phyloP scores from a whole-genome alignment of 1,284 basidiomycete genomes.

The Tylopilus sp. region DNA sequence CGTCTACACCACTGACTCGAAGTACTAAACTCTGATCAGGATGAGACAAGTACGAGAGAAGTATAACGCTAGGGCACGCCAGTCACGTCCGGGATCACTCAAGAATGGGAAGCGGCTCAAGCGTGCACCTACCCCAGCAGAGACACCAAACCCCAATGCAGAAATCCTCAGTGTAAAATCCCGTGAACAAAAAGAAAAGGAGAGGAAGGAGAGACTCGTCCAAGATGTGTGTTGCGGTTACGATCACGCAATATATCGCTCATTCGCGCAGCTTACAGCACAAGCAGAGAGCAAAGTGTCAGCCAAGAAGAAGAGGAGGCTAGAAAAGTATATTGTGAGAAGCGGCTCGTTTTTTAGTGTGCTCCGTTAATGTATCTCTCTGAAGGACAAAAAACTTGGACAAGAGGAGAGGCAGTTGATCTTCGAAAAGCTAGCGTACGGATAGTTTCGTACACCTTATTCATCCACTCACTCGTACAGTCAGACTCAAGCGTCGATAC shows the following conservation, averaged over 20 bases:
- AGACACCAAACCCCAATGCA: conserved; percentile 61
- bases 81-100: conserved; percentile 59
- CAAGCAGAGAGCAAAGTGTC: conserved; percentile 74
- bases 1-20: no score
- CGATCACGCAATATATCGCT: not conserved
- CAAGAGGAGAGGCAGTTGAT: conserved; percentile 79
- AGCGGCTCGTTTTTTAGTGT: not conserved
- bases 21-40: not conserved
- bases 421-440: conserved; percentile 78
- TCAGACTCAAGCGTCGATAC: conserved; percentile 72
- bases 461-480: conserved; percentile 51
- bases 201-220: conserved; percentile 63
- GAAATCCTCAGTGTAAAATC: conserved; percentile 64
- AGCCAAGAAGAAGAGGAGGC: conserved; percentile 77
- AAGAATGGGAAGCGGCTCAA: conserved; percentile 55
- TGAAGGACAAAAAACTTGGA: conserved; percentile 83
- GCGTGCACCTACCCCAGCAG: conserved; percentile 30
- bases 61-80: conserved; percentile 69
- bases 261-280: conserved; percentile 54
- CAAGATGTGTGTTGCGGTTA: conserved; percentile 59
- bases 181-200: conserved; percentile 64
- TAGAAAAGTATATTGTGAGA: conserved; percentile 84
- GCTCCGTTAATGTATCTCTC: conserved; percentile 1
- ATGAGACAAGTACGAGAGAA: conserved; percentile 51
- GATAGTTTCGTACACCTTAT: conserved; percentile 31